A percentile compares a stretch with the other conserved stretches of the same genome.
Conservation (phyloP, 225 moss, liverwort and hornwort species). For the Lunularia cruciata region DNA sequence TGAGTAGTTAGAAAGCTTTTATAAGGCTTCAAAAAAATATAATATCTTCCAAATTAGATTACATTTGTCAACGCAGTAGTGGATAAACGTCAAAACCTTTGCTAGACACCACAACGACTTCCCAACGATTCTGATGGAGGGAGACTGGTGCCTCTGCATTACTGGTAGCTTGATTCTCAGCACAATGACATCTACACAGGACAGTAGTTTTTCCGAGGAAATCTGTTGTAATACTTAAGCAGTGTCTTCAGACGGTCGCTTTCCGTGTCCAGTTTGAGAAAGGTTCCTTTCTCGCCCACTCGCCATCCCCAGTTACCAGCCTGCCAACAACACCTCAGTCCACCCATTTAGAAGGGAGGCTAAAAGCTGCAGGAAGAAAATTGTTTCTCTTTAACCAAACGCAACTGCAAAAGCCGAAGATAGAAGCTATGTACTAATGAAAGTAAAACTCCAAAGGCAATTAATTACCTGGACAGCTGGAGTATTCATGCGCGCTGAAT, state of each 20-base stretch:
- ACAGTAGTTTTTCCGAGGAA: constrained; percentile 38
- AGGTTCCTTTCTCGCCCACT: constrained; percentile 44
- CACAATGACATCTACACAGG: constrained; percentile 23
- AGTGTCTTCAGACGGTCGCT: constrained; percentile 38
- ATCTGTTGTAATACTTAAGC: constrained; percentile 40
- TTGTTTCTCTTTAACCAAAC: neutral
- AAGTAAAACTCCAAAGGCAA: no score
- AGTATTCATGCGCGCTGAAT: constrained; percentile 69
- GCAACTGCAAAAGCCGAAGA: no score
- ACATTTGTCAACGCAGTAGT: no score
- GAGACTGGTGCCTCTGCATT: no score
- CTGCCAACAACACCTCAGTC: constrained; percentile 16
- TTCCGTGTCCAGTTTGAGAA: constrained; percentile 45
- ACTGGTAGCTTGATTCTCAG: no score
- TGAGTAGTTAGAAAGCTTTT: no score
- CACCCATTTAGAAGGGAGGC: neutral
- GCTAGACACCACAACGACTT: no score
- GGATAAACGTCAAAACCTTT: no score
- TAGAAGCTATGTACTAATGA: no score
- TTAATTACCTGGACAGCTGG: constrained; percentile 57
- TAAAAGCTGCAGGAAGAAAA: neutral
- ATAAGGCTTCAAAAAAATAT: no score
- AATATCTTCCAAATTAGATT: no score
- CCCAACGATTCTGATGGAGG: no score
- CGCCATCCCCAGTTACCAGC: constrained; percentile 66